phyloP scores from a whole-genome alignment of 1,139 yeast genomes.

The Candida pseudoviswanathii region DNA sequence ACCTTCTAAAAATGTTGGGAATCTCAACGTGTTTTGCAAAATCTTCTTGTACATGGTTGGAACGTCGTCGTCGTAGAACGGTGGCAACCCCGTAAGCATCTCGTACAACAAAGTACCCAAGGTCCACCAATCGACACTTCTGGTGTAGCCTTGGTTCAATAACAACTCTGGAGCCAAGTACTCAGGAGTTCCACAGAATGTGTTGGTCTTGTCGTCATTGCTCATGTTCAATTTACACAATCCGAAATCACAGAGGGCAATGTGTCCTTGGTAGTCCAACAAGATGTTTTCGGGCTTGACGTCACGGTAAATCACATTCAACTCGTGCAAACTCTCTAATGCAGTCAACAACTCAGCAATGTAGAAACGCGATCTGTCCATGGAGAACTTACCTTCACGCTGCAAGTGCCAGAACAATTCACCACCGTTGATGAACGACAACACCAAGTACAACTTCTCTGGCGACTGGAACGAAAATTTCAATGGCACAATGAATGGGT shows the following conservation, averaged over 20 bases:
- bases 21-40: slow-evolving; percentile 81
- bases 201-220: slow-evolving; percentile 82
- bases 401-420: slow-evolving; percentile 95
- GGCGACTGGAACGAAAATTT: slow-evolving; percentile 96
- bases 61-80: slow-evolving; percentile 94
- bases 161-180: slow-evolving; percentile 93
- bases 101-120: slow-evolving; percentile 90
- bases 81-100: slow-evolving; percentile 96
- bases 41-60: slow-evolving; percentile 94
- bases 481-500: slow-evolving; percentile 97
- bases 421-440: slow-evolving; percentile 96
- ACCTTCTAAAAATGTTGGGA: slow-evolving; percentile 83
- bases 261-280: slow-evolving; percentile 94
- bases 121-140: slow-evolving; percentile 98
- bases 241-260: slow-evolving; percentile 96
- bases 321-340: slow-evolving; percentile 84
- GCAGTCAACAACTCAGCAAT: slow-evolving; percentile 94
- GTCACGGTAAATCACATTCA: slow-evolving; percentile 92
- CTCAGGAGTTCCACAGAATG: slow-evolving; percentile 97
- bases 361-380: slow-evolving; percentile 88
- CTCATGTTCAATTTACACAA: slow-evolving; percentile 93
- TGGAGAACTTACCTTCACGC: slow-evolving; percentile 83
- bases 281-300: slow-evolving; percentile 94
- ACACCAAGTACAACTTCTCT: slow-evolving; percentile 85
- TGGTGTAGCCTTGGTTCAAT: slow-evolving; percentile 89